Evolutionary conservation across 257 asterid genomes (phyloP), one percentile per base, ranked within the genome.

Genomic region (Gentiana straminea): DNA sequence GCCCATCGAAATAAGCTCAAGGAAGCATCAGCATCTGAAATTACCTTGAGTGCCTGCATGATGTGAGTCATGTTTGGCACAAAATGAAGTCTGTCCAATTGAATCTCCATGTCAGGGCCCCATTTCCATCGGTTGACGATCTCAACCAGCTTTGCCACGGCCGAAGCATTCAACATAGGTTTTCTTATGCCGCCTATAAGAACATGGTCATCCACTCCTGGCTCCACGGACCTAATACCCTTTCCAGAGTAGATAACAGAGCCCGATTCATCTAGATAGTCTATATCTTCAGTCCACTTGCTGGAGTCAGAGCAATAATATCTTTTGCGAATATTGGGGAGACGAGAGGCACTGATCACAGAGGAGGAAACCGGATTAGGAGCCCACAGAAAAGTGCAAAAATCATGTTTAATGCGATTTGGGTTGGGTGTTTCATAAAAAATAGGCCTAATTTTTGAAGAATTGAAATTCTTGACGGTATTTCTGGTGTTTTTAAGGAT

Each of bases 51-150:
- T 0, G 97, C 89, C 81, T 88, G 98, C 63, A 72, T 60, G 63
- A 88, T 64, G 52, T 92, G 98, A 58, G 80, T 83, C 85, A 78
- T 88, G 74, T 77, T 92, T 6, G 97, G 97, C 56, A 83, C 65
- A 64, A 83, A 89, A n/a, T 81, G 97, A 51, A 89, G 82, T 50
- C 77, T 85, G 58, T 89, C 97, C 81, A 89, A 62, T 38, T 85
- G 97, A 51, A 71, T 53, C 69, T 89, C 97, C 97, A 89, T 85
- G 3, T 89, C 89, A 37, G 98, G 98, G 2, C 97, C 97, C 97
- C 98, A 92, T 68, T 68, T 85, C 98, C 98, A 92, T 73, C 98
- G 77, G 71, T 74, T 88, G 39, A 92, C 90, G 38, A 88, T 79
- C 78, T 92, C 98, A 36, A 92, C 94, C 52, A 92, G 78, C 76